Conservation (phyloP, 129 eudicot species). For the Heracleum sosnowskyi region DNA sequence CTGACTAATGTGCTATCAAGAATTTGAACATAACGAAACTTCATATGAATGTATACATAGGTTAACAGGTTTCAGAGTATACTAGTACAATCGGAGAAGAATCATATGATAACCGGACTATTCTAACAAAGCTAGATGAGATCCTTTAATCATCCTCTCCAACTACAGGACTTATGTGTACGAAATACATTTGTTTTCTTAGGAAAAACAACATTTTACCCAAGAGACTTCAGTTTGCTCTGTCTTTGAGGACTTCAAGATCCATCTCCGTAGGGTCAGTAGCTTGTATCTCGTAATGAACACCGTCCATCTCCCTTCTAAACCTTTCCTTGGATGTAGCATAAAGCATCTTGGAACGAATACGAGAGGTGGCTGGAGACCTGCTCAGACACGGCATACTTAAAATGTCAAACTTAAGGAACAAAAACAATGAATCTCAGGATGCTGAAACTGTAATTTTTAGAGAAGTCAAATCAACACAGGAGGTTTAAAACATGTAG, state of each 20-base stretch:
- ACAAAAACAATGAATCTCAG: neutral
- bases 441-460: neutral
- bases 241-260: constrained; percentile 59
- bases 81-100: constrained; percentile 10
- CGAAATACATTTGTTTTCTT: neutral
- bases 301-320: constrained; percentile 59
- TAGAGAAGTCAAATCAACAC: neutral
- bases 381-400: constrained; percentile 25
- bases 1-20: neutral
- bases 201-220: neutral
- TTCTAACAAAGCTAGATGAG: neutral
- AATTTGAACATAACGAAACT: neutral
- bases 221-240: constrained; percentile 31
- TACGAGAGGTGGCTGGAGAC: constrained; percentile 62
- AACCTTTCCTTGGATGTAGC: constrained; percentile 72
- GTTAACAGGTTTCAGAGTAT: neutral
- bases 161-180: neutral
- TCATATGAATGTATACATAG: constrained; percentile 1
- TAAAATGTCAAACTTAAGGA: neutral
- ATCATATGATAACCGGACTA: constrained; percentile 11
- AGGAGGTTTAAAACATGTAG: neutral
- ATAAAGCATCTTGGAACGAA: constrained; percentile 78
- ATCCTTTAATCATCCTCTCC: neutral
- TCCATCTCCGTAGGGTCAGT: constrained; percentile 85
- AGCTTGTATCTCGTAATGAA: constrained; percentile 81